Percentiles rank a stretch among this genome's conserved stretches.
These are phyloP conservation scores for Seminavis robusta DNA, from an alignment of 108 stramenopile genomes.

Conservation along the genomic window DNA sequence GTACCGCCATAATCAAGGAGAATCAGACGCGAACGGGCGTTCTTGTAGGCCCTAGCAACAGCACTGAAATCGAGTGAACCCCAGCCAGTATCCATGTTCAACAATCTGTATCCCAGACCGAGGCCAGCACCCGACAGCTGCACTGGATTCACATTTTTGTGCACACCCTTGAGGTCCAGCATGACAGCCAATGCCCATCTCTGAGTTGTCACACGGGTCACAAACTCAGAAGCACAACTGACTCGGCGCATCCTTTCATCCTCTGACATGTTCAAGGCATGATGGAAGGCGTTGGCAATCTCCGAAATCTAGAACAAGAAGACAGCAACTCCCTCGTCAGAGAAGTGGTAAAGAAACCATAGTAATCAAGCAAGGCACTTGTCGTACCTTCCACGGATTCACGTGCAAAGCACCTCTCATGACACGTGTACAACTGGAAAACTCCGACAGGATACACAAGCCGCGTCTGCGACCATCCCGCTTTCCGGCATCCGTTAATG, in stretches of 20 bases:
- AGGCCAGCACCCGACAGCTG: slow-evolving; percentile 88
- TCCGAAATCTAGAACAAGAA: slow-evolving; percentile 50
- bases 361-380: not conserved
- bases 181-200: slow-evolving; percentile 89
- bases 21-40: slow-evolving; percentile 76
- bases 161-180: slow-evolving; percentile 88
- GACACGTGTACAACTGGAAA: slow-evolving; percentile 92
- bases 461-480: slow-evolving; percentile 86
- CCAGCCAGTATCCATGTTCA: slow-evolving; percentile 87
- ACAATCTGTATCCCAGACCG: slow-evolving; percentile 90
- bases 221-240: slow-evolving; percentile 83
- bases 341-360: not conserved
- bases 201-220: slow-evolving; percentile 89
- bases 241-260: slow-evolving; percentile 80
- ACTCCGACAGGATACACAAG: slow-evolving; percentile 80
- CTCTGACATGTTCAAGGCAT: slow-evolving; percentile 72
- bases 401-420: slow-evolving; percentile 94
- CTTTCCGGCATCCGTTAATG: slow-evolving; percentile 62
- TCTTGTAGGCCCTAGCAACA: slow-evolving; percentile 76
- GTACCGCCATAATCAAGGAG: slow-evolving; percentile 97
- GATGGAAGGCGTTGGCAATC: slow-evolving; percentile 74
- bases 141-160: slow-evolving; percentile 69
- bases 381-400: slow-evolving; percentile 84
- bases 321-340: not conserved
- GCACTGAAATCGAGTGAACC: slow-evolving; percentile 57